Conservation (phyloP, 1,284 basidiomycete species). For the Waitea zeae region DNA sequence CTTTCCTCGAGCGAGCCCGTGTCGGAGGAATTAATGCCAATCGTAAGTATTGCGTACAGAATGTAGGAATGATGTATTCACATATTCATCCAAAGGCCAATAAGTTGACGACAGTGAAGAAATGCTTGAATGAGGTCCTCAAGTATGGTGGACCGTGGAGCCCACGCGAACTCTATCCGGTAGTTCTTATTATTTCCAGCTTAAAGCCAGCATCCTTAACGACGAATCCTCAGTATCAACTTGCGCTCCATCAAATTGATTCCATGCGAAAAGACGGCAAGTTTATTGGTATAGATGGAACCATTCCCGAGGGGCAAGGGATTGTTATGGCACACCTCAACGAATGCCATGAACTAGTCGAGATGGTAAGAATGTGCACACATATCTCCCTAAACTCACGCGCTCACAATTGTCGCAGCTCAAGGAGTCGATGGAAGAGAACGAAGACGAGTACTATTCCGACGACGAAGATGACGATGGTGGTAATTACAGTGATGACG, state of each 20-base stretch:
- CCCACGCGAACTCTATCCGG: slow-evolving; percentile 91
- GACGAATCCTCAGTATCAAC: slow-evolving; percentile 56
- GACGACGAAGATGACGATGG: slow-evolving; percentile 32
- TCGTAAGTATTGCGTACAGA: slow-evolving; percentile 39
- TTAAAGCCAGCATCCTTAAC: not conserved
- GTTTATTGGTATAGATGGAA: slow-evolving; percentile 72
- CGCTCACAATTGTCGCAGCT: slow-evolving; percentile 22
- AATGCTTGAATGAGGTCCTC: slow-evolving; percentile 91
- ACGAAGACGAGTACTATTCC: slow-evolving; percentile 31
- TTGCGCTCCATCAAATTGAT: slow-evolving; percentile 93
- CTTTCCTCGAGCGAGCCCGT: slow-evolving; percentile 97
- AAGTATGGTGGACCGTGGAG: slow-evolving; percentile 95
- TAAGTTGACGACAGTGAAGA: slow-evolving; percentile 87
- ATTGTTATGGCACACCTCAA: slow-evolving; percentile 92
- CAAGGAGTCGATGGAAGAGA: slow-evolving; percentile 65
- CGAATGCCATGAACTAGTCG: slow-evolving; percentile 90
- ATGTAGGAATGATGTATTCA: not conserved
- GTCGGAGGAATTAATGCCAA: slow-evolving; percentile 95
- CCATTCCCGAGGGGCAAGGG: slow-evolving; percentile 90
- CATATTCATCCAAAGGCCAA: slow-evolving; percentile 44
- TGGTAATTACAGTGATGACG: too few relatives aligned
- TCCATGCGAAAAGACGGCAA: slow-evolving; percentile 85
- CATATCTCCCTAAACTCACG: not conserved
- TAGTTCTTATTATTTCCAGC: slow-evolving; percentile 18
- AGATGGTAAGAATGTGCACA: slow-evolving; percentile 45